Percentiles rank a stretch among this genome's conserved stretches.
phyloP scores from a whole-genome alignment of 805 yeast genomes.

The Pichia occidentalis region DNA sequence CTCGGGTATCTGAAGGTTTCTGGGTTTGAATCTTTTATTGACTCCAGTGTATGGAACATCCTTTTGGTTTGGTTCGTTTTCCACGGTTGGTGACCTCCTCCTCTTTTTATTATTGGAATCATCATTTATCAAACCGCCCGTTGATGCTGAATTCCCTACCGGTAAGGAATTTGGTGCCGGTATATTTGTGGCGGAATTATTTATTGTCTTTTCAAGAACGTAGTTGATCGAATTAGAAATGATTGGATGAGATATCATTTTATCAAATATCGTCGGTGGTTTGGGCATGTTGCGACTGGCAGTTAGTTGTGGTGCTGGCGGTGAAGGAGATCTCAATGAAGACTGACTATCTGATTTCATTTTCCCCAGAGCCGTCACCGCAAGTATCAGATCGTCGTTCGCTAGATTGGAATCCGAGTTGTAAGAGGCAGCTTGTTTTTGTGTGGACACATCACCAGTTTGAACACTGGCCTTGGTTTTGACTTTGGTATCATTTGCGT shows the following conservation, averaged over 20 bases:
- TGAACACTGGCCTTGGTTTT: no score
- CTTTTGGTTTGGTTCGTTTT: no score
- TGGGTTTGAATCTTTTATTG: no score
- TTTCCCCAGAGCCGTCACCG: constrained; percentile 7
- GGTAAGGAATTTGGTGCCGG: neutral
- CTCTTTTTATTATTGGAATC: constrained; percentile 1
- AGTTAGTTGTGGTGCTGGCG: neutral
- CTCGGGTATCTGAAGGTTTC: no score
- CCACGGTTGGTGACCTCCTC: no score
- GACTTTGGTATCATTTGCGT: no score
- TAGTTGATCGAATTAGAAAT: constrained; percentile 32
- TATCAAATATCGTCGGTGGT: constrained; percentile 28
- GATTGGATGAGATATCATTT: constrained; percentile 32
- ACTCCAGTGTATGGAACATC: no score
- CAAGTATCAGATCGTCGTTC: neutral
- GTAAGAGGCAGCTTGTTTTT: neutral
- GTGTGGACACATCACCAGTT: no score
- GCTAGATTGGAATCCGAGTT: neutral
- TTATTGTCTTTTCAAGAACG: constrained; percentile 32
- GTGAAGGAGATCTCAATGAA: neutral
- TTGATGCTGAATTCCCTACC: neutral
- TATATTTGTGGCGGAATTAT: constrained; percentile 24
- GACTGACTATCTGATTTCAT: neutral
- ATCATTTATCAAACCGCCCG: neutral
- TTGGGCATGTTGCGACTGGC: no score